Evolutionary conservation across 805 yeast species (phyloP).

Genomic region (Candida tibetensis): DNA sequence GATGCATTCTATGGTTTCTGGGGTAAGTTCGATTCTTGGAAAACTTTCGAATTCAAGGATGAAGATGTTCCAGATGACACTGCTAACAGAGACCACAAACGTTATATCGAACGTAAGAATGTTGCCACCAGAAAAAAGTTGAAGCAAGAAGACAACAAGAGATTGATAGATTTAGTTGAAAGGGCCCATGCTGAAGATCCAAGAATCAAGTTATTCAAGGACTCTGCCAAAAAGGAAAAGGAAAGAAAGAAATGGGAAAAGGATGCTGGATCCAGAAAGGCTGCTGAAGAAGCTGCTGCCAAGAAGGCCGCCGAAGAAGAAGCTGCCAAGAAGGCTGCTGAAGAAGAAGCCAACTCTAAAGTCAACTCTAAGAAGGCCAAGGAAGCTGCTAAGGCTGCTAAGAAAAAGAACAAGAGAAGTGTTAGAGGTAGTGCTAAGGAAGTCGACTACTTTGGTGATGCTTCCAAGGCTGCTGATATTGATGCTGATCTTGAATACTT

Average conservation of each 20-base stretch:
- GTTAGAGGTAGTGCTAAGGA: slow-evolving; percentile 83
- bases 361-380: slow-evolving; percentile 74
- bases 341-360: slow-evolving; percentile 58
- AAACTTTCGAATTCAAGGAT: slow-evolving; percentile 95
- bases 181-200: slow-evolving; percentile 91
- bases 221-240: slow-evolving; percentile 90
- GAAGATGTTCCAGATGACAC: slow-evolving; percentile 99
- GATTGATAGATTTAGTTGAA: slow-evolving; percentile 81
- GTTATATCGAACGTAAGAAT: slow-evolving; percentile 97
- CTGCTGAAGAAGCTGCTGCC: slow-evolving; percentile 86
- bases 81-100: slow-evolving; percentile 98
- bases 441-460: slow-evolving; percentile 79
- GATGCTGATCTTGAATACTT: slow-evolving; percentile 79
- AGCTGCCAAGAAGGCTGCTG: slow-evolving; percentile 74
- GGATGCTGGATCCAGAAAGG: slow-evolving; percentile 96
- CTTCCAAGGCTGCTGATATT: slow-evolving; percentile 59
- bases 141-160: slow-evolving; percentile 95
- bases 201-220: slow-evolving; percentile 89
- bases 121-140: slow-evolving; percentile 94
- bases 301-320: slow-evolving; percentile 86
- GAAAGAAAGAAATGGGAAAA: slow-evolving; percentile 95
- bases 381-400: slow-evolving; percentile 95
- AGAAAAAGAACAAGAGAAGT: slow-evolving; percentile 94
- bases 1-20: slow-evolving; percentile 88
- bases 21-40: slow-evolving; percentile 96